Conservation (phyloP, 2,329 filamentous ascomycete species). For the Clarireedia homoeocarpa region DNA sequence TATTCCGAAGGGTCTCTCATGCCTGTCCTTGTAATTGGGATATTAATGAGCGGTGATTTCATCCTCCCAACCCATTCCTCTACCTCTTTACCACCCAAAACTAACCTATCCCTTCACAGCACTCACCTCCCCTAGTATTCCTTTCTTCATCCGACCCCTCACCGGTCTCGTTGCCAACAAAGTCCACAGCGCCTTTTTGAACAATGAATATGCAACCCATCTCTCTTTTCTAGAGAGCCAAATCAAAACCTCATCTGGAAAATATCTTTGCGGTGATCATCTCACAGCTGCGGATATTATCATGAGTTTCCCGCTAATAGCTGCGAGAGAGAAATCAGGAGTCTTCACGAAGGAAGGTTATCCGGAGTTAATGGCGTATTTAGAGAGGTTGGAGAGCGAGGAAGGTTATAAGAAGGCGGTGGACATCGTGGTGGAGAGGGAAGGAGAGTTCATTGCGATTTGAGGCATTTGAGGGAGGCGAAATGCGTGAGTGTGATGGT, state of each 20-base stretch:
- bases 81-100: background rate
- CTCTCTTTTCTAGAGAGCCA: slow-evolving; percentile 44
- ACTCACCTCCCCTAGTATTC: slow-evolving; percentile 48
- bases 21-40: slow-evolving; percentile 55
- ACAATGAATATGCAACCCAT: slow-evolving; percentile 39
- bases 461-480: background rate
- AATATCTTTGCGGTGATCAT: slow-evolving; percentile 41
- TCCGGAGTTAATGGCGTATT: slow-evolving; percentile 39
- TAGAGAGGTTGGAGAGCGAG: slow-evolving; percentile 36
- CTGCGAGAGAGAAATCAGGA: slow-evolving; percentile 30
- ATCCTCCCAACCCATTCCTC: too few relatives aligned
- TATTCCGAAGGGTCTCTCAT: slow-evolving; percentile 82
- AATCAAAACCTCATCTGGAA: slow-evolving; percentile 38
- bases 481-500: background rate
- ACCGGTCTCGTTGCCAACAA: slow-evolving; percentile 44
- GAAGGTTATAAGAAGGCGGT: slow-evolving; percentile 38
- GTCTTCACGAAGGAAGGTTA: slow-evolving; percentile 33
- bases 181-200: slow-evolving; percentile 37
- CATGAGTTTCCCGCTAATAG: slow-evolving; percentile 43
- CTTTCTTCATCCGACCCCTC: slow-evolving; percentile 63
- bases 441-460: background rate
- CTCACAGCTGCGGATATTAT: slow-evolving; percentile 45
- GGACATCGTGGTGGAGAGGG: slow-evolving; percentile 33
- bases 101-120: slow-evolving; percentile 29
- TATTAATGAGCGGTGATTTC: slow-evolving; percentile 48